phyloP scores from a whole-genome alignment of 768 basidiomycete species.

The Solioccasus polychromus region DNA sequence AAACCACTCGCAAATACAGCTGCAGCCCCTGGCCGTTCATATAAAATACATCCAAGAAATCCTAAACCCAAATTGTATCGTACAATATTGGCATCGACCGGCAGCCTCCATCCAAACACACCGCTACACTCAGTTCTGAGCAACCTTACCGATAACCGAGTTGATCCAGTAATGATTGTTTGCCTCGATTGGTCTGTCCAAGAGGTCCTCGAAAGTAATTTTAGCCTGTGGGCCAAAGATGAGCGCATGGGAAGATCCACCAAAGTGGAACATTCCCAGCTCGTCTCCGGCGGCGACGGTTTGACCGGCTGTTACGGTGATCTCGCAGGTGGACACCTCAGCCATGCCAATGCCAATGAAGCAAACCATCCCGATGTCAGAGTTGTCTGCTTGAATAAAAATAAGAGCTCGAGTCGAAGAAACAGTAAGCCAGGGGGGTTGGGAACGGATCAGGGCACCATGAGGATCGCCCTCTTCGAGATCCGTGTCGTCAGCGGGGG shows the following conservation, averaged over 20 bases:
- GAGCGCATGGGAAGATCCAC: conserved; percentile 49
- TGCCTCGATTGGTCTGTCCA: neutral
- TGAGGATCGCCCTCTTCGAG: conserved; percentile 9
- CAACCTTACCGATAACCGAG: conserved; percentile 3
- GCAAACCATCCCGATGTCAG: conserved; percentile 48
- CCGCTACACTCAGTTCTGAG: too few species aligned
- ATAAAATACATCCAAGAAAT: too few species aligned
- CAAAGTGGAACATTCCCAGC: conserved; percentile 63
- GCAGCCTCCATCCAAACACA: too few species aligned
- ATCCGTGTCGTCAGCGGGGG: neutral
- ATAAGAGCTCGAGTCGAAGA: conserved; percentile 51
- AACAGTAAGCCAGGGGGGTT: conserved; percentile 42
- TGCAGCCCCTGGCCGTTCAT: too few species aligned
- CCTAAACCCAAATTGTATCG: too few species aligned
- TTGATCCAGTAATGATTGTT: conserved; percentile 7
- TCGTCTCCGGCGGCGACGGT: conserved; percentile 50
- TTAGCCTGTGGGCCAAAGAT: conserved; percentile 30
- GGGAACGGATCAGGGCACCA: conserved; percentile 27
- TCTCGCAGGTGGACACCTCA: conserved; percentile 58
- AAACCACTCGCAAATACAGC: too few species aligned
- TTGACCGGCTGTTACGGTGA: too few species aligned
- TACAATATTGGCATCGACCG: too few species aligned
- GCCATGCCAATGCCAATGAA: conserved; percentile 61
- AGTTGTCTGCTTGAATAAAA: conserved; percentile 51
- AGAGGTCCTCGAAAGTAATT: too few species aligned